Evolutionary conservation across 306 rosid species (phyloP), one percentile per base, ranked within the genome.

Genomic region (Cucumis melo): DNA sequence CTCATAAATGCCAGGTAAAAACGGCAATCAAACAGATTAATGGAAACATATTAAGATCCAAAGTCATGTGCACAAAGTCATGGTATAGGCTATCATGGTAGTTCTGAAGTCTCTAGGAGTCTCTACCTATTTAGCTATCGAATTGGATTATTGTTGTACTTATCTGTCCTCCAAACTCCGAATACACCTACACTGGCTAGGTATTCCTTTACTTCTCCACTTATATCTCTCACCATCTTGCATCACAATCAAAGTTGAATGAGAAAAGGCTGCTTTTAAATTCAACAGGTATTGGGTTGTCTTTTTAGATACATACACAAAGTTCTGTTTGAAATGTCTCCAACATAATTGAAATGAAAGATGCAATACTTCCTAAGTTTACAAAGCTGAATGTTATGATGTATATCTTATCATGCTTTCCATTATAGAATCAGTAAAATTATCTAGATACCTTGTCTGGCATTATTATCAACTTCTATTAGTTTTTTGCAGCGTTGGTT

Each of bases 401-500:
- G 29, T 1, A 36, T 38, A 65, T 38, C 24, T 66, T 39, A 38
- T 66, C 50, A 20, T 42, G 36, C 15, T 42, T 67, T 41, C 36
- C 55, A 67, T 3, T 13, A 9, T 67, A 20, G 53, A 42, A 67
- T 42, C 75, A 24, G 75, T 70, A 46, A 70, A 70, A 27, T 23
- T 23, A 11, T 70, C 58, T 46, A 24, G 14, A 48, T 21, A 14
- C 21, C 34, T 66, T 68, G 6, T 11, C 11, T 11, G 38, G 46
- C 36, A 12, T 44, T 44, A 21, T 41, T 78, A 46, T 34, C 60
- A 79, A 74, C 67, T 60, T 63, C 77, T 16, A 7, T 73, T 73
- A 55, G 56, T 78, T 75, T 81, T 82, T 16, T 82, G 78, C 81
- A 93, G 98, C 91, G 67, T 16, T 82, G 82, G 93, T 93, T 81